Conservation (phyloP, 2,329 filamentous ascomycete genomes). For the Colletotrichum tofieldiae region DNA sequence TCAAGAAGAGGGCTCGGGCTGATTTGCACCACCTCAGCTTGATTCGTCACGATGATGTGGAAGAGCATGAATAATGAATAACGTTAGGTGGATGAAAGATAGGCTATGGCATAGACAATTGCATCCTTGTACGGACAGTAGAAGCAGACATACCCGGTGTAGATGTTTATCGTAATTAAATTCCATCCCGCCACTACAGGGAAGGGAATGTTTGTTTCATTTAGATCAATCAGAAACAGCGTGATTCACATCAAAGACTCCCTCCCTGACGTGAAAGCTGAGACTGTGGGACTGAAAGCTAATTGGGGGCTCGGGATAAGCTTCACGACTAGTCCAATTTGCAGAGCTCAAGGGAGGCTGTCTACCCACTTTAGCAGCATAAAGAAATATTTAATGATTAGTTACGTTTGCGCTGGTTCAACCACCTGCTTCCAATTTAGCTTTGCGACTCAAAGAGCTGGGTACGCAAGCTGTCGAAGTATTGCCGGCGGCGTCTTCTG, state of each 20-base stretch:
- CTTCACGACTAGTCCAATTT: too few species aligned
- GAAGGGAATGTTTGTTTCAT: background rate
- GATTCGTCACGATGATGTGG: conserved; percentile 15
- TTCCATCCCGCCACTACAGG: background rate
- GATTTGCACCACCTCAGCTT: conserved; percentile 29
- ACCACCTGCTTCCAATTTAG: background rate
- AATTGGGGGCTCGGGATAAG: background rate
- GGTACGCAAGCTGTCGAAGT: too few species aligned
- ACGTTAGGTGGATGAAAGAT: too few species aligned
- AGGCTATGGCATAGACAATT: background rate
- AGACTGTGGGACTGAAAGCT: background rate
- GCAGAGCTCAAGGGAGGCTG: background rate
- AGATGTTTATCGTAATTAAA: background rate
- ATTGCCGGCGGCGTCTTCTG: background rate
- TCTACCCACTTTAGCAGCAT: background rate
- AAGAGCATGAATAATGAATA: background rate
- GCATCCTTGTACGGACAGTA: conserved; percentile 18
- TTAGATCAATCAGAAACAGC: background rate
- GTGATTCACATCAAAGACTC: too few species aligned
- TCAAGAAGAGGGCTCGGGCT: conserved; percentile 13
- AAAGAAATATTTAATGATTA: too few species aligned
- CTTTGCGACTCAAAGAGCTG: background rate
- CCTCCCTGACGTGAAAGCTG: background rate
- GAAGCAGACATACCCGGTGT: background rate
- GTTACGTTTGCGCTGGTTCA: background rate